Percentiles rank a stretch among this genome's conserved stretches.
These are phyloP conservation scores for Mycosphaerella arachidis DNA, from an alignment of 2,329 filamentous ascomycete genomes.

Conservation along the genomic window DNA sequence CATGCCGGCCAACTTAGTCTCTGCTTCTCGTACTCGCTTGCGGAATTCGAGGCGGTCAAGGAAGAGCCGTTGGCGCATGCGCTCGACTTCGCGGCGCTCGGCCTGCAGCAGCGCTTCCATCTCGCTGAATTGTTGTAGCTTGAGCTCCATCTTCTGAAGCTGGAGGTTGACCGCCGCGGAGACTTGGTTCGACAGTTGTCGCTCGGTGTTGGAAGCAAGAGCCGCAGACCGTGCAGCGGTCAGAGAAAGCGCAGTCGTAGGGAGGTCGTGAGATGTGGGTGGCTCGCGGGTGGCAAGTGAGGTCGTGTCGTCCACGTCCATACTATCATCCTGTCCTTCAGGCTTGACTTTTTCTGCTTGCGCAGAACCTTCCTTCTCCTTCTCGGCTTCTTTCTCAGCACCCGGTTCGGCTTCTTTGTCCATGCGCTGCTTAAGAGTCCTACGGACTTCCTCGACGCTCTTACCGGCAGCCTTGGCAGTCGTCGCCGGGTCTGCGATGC, in stretches of 20 bases:
- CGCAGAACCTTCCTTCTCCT: slow-evolving; percentile 32
- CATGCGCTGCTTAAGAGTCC: slow-evolving; percentile 71
- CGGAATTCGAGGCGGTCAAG: slow-evolving; percentile 87
- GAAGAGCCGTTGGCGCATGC: slow-evolving; percentile 87
- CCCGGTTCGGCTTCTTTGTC: slow-evolving; percentile 54
- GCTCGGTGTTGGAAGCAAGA: slow-evolving; percentile 91
- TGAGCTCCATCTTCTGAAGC: slow-evolving; percentile 92
- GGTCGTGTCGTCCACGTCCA: slow-evolving; percentile 56
- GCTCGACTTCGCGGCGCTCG: slow-evolving; percentile 87
- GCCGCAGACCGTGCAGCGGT: slow-evolving; percentile 81
- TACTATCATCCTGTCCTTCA: slow-evolving; percentile 42
- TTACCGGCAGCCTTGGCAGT: slow-evolving; percentile 86
- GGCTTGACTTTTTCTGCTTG: slow-evolving; percentile 11
- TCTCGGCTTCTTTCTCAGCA: slow-evolving; percentile 51
- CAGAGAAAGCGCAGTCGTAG: slow-evolving; percentile 78
- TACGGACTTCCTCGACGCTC: slow-evolving; percentile 80
- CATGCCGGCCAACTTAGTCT: slow-evolving; percentile 49
- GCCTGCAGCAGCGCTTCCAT: slow-evolving; percentile 90
- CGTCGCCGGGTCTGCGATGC: slow-evolving; percentile 81
- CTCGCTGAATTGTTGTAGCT: slow-evolving; percentile 92
- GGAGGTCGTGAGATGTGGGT: slow-evolving; percentile 37
- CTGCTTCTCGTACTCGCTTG: slow-evolving; percentile 75
- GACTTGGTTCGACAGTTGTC: slow-evolving; percentile 90
- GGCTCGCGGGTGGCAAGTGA: slow-evolving; percentile 47
- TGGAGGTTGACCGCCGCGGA: slow-evolving; percentile 88